A percentile compares a stretch with the other conserved stretches of the same genome.
Evolutionary conservation across 345 rosid species (phyloP).

Genomic region (Theobroma cacao): DNA sequence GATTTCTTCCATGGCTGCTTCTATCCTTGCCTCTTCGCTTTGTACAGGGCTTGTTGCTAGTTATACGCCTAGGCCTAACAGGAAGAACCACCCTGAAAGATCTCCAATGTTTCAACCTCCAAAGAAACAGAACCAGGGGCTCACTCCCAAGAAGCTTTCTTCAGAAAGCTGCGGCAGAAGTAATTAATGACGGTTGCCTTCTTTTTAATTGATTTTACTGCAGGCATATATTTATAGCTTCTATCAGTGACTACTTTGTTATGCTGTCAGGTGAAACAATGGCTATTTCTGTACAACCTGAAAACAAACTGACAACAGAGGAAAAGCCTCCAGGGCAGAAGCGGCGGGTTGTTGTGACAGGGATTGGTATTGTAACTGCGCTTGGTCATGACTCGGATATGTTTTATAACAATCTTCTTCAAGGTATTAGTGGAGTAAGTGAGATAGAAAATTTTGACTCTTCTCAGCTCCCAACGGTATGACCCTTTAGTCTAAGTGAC

Average conservation of each 20-base stretch:
- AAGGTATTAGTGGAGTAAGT: conserved; percentile 83
- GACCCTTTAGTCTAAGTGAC: neutral
- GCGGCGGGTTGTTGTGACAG: conserved; percentile 88
- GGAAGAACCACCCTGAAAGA: neutral
- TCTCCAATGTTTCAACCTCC: neutral
- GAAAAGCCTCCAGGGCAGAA: conserved; percentile 59
- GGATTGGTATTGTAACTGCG: conserved; percentile 78
- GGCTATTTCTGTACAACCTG: conserved; percentile 57
- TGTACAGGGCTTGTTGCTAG: neutral
- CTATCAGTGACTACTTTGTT: neutral
- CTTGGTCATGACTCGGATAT: conserved; percentile 76
- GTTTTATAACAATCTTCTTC: conserved; percentile 77
- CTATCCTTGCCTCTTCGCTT: neutral
- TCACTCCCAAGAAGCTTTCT: neutral
- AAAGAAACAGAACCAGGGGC: neutral
- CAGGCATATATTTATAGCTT: too few relatives aligned
- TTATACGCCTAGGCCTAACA: neutral
- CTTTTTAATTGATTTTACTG: too few relatives aligned
- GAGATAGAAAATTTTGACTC: conserved; percentile 82
- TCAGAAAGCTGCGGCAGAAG: neutral
- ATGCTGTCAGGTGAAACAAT: conserved; percentile 43
- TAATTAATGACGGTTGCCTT: neutral
- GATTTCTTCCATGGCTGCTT: neutral
- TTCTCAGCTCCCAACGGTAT: conserved; percentile 68
- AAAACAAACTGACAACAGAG: conserved; percentile 37